Evolutionary conservation across 148 eudicot genomes (phyloP).

Genomic region (Cornus kousa): DNA sequence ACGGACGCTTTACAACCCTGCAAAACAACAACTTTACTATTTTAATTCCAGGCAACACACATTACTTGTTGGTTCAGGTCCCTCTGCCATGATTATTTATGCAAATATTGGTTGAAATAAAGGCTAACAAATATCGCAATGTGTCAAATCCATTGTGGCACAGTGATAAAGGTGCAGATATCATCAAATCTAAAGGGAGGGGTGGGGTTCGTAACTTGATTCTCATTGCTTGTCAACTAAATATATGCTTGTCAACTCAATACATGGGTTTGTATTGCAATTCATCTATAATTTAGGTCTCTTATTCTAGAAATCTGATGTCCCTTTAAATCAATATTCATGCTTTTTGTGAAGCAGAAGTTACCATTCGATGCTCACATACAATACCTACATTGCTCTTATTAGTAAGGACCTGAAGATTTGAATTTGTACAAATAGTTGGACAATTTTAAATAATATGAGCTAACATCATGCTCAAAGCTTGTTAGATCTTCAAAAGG

Average conservation of each 20-base stretch:
- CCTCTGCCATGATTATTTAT: not conserved
- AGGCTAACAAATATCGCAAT: not conserved
- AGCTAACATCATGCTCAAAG: not conserved
- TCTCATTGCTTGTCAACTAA: not conserved
- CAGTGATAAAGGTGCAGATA: not conserved
- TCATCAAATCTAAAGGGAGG: not conserved
- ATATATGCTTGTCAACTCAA: too few relatives aligned
- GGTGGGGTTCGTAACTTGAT: not conserved
- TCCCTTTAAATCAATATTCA: not conserved
- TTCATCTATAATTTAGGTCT: not conserved
- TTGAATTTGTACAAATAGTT: not conserved
- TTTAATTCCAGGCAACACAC: not conserved
- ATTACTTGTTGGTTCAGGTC: not conserved
- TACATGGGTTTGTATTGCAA: too few relatives aligned
- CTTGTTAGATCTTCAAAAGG: not conserved
- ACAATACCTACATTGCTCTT: not conserved
- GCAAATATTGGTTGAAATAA: not conserved
- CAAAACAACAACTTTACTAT: slow-evolving; percentile 9
- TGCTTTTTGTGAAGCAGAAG: not conserved
- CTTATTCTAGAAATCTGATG: not conserved
- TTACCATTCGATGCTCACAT: not conserved
- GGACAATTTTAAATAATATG: not conserved
- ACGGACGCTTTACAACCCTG: slow-evolving; percentile 33
- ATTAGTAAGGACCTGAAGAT: not conserved
- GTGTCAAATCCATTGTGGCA: not conserved